Conservation (phyloP, 805 yeast species). For the Cyberlindnera mississippiensis region DNA sequence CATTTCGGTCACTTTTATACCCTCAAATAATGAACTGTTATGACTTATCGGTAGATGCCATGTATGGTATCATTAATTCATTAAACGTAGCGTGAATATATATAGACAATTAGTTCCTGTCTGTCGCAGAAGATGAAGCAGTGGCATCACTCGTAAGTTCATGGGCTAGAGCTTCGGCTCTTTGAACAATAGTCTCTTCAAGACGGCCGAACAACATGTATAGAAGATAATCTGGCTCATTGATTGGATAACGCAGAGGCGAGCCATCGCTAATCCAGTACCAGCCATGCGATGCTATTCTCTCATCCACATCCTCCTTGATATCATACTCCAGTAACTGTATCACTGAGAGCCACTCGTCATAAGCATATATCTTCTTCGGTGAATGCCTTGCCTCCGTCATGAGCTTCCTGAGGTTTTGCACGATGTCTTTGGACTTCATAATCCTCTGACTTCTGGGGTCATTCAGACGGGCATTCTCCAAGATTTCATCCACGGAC, state of each 20-base stretch:
- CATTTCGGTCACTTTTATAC: not conserved
- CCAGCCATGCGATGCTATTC: constrained; percentile 23
- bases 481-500: constrained; percentile 16
- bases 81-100: too few relatives aligned
- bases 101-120: too few relatives aligned
- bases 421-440: constrained; percentile 18
- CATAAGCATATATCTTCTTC: constrained; percentile 40
- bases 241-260: constrained; percentile 66
- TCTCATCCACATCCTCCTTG: constrained; percentile 15
- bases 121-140: too few relatives aligned
- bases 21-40: not conserved
- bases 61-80: too few relatives aligned
- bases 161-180: constrained; percentile 1
- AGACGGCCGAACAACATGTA: constrained; percentile 31
- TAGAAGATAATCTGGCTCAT: constrained; percentile 61
- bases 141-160: not conserved
- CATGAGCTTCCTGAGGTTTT: constrained; percentile 17
- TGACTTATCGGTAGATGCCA: not conserved
- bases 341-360: constrained; percentile 48
- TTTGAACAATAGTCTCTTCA: constrained; percentile 13
- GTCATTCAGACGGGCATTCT: constrained; percentile 3
- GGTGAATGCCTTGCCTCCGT: constrained; percentile 15
- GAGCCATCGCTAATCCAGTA: constrained; percentile 67
- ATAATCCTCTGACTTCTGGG: constrained; percentile 2
- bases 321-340: constrained; percentile 30